Base-by-base conservation (phyloP, 2,329 filamentous ascomycete genomes). In the Plenodomus lindquistii region DNA sequence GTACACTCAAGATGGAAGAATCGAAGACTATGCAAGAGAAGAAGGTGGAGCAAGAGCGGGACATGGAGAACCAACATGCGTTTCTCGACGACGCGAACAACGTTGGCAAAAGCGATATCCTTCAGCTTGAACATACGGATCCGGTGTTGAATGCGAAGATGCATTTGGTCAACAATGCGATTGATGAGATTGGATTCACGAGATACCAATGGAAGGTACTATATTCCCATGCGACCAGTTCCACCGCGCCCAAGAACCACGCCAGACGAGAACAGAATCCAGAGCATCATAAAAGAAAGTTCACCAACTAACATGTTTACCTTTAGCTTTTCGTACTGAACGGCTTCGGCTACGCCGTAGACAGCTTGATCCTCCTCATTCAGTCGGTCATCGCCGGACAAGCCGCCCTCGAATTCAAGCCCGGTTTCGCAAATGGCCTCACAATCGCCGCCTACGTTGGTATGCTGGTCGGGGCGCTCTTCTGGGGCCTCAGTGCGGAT, bases 401-500 rank as follows among this genome's bases (percentile, higher is more conserved):
- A 34, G 84, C 85, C 2, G 83, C 73, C 42, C 76, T 75, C 42
- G 85, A 88, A 59, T 86, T 88, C 59, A 57, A 77, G 2, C 74
- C 76, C 1, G 77, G 79, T 19, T 87, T 82, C 55, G 60, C 63
- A 2, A 79, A 79, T 53, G 85, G 79, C 8, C 74, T 87, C 38
- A 87, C 81, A 2, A 80, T 88, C 41, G 80, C 85, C 4, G 79
- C 78, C 1, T 88, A 86, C 59, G 76, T 79, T 8, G 80, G 80
- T 15, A 79, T 77, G 77, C 49, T 78, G 79, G 74, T 74, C 79
- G 42, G 85, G 1, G 84, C 84, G 15, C 65, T 88, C 20, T 88
- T 88, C 70, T 89, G 86, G 85, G 86, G 86, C 18, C 70, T 87
- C 22, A 78, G 78, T 2, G 85, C 85, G 18, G 86, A 89, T 60